phyloP scores from a whole-genome alignment of 164 flowering plant species.

The Umbilicus rupestris region DNA sequence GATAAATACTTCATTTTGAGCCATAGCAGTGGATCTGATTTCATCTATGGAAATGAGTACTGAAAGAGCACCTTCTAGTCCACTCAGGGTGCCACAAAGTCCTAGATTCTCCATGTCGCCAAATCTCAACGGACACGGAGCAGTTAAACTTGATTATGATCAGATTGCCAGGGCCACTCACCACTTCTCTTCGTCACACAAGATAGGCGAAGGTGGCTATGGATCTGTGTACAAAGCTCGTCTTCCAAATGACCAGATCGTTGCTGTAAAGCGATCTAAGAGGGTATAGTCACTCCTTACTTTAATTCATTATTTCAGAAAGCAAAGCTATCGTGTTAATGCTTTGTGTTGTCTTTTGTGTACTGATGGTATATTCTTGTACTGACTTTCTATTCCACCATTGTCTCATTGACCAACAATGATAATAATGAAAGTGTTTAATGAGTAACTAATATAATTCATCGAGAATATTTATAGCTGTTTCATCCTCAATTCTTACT shows the following conservation, averaged over 20 bases:
- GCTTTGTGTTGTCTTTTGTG: too few species aligned
- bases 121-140: conserved; percentile 47
- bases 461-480: too few species aligned
- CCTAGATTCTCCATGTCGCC: conserved; percentile 72
- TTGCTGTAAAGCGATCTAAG: conserved; percentile 90
- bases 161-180: conserved; percentile 70
- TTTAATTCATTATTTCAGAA: neutral
- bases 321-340: too few species aligned
- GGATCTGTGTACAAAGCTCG: conserved; percentile 82
- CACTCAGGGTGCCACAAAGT: conserved; percentile 67
- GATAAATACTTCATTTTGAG: neutral
- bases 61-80: conserved; percentile 10
- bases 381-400: too few species aligned
- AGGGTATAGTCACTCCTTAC: conserved; percentile 33
- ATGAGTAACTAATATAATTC: neutral
- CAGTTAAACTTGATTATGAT: conserved; percentile 58
- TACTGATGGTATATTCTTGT: too few species aligned
- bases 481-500: neutral
- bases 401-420: too few species aligned
- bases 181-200: conserved; percentile 53
- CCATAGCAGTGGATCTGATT: conserved; percentile 2
- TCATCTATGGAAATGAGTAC: conserved; percentile 8
- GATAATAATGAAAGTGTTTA: neutral
- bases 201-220: conserved; percentile 87
- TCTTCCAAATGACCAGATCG: conserved; percentile 65